Evolutionary conservation across 495 filamentous ascomycete genomes (phyloP).

Genomic region (Pyrenula aspistea): DNA sequence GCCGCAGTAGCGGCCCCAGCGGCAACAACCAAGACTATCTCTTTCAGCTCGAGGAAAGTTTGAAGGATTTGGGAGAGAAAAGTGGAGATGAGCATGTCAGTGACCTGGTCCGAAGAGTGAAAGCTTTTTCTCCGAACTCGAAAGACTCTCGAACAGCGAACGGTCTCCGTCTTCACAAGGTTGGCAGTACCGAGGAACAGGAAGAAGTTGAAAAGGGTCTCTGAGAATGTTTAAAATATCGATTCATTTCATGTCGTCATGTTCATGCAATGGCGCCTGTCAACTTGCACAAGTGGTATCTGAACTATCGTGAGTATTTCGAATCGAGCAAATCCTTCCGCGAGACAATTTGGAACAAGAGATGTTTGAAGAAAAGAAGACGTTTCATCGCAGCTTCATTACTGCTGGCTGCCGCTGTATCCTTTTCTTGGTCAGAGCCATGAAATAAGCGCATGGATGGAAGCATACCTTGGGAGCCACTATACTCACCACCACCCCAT

Average conservation of each 20-base stretch:
- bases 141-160: background rate
- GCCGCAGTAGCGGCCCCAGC: slow-evolving; percentile 64
- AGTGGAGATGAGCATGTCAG: slow-evolving; percentile 77
- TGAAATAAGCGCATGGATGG: background rate
- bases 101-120: slow-evolving; percentile 35
- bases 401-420: slow-evolving; percentile 12
- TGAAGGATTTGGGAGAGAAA: slow-evolving; percentile 62
- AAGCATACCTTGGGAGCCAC: background rate
- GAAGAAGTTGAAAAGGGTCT: slow-evolving; percentile 1
- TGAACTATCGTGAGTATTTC: background rate
- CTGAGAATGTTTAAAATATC: background rate
- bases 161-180: background rate
- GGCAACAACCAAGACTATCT: slow-evolving; percentile 90
- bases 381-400: background rate
- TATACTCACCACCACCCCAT: slow-evolving; percentile 18
- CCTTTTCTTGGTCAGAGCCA: slow-evolving; percentile 4
- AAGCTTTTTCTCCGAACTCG: slow-evolving; percentile 19
- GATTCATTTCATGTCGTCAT: background rate
- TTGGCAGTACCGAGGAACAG: background rate
- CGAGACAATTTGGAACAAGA: background rate
- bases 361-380: background rate
- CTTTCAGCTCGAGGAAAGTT: slow-evolving; percentile 63
- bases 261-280: background rate
- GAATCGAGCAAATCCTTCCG: background rate
- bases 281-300: background rate